These are phyloP conservation scores for Alternaria solani DNA, from an alignment of 2,329 filamentous ascomycete genomes.

Conservation along the genomic window DNA sequence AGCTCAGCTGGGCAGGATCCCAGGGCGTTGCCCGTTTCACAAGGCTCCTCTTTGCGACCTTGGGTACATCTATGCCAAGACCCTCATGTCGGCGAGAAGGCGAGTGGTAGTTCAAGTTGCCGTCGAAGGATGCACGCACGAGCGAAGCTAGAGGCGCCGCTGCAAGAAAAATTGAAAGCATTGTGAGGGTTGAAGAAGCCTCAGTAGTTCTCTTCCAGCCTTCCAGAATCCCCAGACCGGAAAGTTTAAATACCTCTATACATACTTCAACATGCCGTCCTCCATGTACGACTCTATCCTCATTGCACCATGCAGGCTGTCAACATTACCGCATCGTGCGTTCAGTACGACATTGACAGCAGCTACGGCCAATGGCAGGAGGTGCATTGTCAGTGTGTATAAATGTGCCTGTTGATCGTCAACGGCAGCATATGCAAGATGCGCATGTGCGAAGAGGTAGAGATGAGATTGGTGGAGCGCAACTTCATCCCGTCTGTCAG, in stretches of 20 bases:
- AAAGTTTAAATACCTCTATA: constrained; percentile 7
- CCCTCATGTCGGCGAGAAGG: constrained; percentile 69
- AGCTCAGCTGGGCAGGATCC: constrained; percentile 48
- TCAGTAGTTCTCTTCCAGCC: background rate
- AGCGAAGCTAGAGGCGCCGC: constrained; percentile 24
- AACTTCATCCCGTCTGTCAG: background rate
- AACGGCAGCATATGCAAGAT: constrained; percentile 17
- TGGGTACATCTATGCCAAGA: constrained; percentile 69
- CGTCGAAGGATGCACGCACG: constrained; percentile 31
- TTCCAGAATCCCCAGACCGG: background rate
- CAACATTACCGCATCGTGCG: constrained; percentile 2
- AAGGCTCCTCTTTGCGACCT: constrained; percentile 63
- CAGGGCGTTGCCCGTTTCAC: constrained; percentile 38
- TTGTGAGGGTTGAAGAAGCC: constrained; percentile 7
- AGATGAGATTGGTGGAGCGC: constrained; percentile 17
- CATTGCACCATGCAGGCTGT: background rate
- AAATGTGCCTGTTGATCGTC: constrained; percentile 18
- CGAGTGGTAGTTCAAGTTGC: constrained; percentile 71
- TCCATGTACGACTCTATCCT: background rate
- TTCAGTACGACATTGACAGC: constrained; percentile 2
- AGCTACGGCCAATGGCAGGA: constrained; percentile 6
- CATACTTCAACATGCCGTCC: constrained; percentile 1
- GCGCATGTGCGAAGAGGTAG: constrained; percentile 19
- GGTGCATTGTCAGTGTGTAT: constrained; percentile 19
- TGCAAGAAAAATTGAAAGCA: constrained; percentile 26